Evolutionary conservation across 495 filamentous ascomycete genomes (phyloP), one percentile per base, ranked within the genome.

Genomic region (Penicillium herquei): DNA sequence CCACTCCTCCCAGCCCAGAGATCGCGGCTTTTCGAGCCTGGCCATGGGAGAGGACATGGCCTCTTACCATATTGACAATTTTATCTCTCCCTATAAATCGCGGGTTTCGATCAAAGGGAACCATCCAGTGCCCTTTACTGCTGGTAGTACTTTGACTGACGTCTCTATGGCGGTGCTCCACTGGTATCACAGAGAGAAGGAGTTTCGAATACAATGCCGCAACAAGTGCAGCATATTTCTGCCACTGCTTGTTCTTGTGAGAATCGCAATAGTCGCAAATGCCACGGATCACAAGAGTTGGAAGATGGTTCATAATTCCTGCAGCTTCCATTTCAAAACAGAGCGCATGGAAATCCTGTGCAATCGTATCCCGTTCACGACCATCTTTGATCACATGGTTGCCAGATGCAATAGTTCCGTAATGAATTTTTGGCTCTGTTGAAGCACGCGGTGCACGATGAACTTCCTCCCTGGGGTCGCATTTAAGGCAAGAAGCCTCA

Each of bases 311-410:
- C 45, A 48, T 48, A 3, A 48, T 13, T 8, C 45, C 45, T n/a
- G 45, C 45, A 7, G 45, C 45, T 48, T 48, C 45, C 45, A 48
- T 48, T 13, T 48, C 45, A 11, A 48, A 48, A 11, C 41, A 44
- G 4, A 44, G n/a, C n/a, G n/a, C n/a, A n/a, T n/a, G n/a, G n/a
- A 11, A 1, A 44, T 26, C 1, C 17, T 11, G 14, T 44, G 7
- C 11, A 34, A 13, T 31, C 3, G 7, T n/a, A 48, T 44, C 41
- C 10, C 41, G 18, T 12, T 3, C 4, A 3, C 4, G 18, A 2
- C 14, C 17, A 26, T 44, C 41, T 44, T 8, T 44, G 16, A 44
- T 30, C 6, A 44, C 18, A 7, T 44, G 17, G 4, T 44, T 44
- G 4, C 16, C 41, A 26, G 41, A 44, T 44, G 16, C 41, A 44